Percentiles rank a stretch among this genome's conserved stretches.
phyloP scores from a whole-genome alignment of 2,329 filamentous ascomycete species.

The Furcasterigmium furcatum region DNA sequence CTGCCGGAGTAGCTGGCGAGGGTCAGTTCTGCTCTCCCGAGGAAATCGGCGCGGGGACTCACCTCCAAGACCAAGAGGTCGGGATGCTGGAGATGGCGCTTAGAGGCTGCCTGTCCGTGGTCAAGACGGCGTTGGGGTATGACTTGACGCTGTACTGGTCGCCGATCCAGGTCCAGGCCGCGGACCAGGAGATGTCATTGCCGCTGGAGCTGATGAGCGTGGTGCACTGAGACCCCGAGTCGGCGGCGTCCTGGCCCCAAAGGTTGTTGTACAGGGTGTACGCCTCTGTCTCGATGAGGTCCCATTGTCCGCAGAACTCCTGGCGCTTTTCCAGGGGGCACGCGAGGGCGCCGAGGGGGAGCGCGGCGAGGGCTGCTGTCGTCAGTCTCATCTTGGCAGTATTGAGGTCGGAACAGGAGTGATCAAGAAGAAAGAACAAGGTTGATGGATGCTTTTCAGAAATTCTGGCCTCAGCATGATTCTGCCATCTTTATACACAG shows the following conservation, averaged over 20 bases:
- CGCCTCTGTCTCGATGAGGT: constrained; percentile 18
- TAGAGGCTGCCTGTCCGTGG: constrained; percentile 21
- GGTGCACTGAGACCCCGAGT: constrained; percentile 35
- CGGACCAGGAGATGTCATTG: constrained; percentile 32
- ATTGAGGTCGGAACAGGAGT: background rate
- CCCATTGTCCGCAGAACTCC: constrained; percentile 28
- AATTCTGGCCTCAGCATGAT: too few species aligned
- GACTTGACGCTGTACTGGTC: constrained; percentile 34
- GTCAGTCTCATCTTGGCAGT: background rate
- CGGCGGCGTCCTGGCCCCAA: constrained; percentile 29
- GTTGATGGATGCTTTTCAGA: too few species aligned
- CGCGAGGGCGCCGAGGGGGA: background rate
- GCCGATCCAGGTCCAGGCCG: constrained; percentile 36
- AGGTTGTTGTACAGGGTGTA: constrained; percentile 37
- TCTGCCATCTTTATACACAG: too few species aligned
- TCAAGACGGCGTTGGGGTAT: constrained; percentile 32
- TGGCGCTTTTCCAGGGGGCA: constrained; percentile 11
- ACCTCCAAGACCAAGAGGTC: constrained; percentile 27
- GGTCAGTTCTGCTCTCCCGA: background rate
- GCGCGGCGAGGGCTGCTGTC: background rate
- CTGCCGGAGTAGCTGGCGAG: constrained; percentile 22
- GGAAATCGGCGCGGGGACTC: background rate
- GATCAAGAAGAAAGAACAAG: background rate
- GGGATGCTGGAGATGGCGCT: constrained; percentile 27
- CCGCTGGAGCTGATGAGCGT: constrained; percentile 28